A percentile compares a stretch with the other conserved stretches of the same genome.
phyloP scores from a whole-genome alignment of 345 rosid genomes.

The Boechera divaricarpa region DNA sequence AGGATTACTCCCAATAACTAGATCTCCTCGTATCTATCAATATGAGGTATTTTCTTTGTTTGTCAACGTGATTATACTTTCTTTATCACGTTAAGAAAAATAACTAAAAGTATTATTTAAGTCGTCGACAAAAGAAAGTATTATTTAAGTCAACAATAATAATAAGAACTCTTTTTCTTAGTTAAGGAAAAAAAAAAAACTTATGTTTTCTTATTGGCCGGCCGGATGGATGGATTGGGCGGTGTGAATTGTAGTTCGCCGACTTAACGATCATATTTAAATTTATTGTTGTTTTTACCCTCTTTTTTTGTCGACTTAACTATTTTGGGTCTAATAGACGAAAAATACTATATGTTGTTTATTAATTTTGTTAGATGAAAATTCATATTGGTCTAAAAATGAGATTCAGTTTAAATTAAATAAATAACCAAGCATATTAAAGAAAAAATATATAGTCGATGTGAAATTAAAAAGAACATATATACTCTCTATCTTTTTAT shows the following conservation, averaged over 20 bases:
- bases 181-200: neutral
- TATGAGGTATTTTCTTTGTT: neutral
- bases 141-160: conserved; percentile 7
- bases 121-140: neutral
- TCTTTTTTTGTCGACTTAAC: neutral
- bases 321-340: neutral
- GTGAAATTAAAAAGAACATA: neutral
- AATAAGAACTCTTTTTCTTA: neutral
- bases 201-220: conserved; percentile 29
- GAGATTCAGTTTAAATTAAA: neutral
- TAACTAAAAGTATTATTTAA: neutral
- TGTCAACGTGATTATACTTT: conserved; percentile 8
- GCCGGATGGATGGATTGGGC: conserved; percentile 34
- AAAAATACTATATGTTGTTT: neutral
- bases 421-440: neutral
- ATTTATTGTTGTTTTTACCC: neutral
- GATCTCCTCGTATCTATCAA: too few species aligned
- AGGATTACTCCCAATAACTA: too few species aligned
- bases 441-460: neutral
- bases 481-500: neutral
- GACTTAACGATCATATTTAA: conserved; percentile 5
- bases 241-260: conserved; percentile 34
- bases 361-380: neutral
- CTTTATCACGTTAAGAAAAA: neutral
- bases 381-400: neutral